phyloP scores from a whole-genome alignment of 768 basidiomycete genomes.

The Rhodotorula graminis region DNA sequence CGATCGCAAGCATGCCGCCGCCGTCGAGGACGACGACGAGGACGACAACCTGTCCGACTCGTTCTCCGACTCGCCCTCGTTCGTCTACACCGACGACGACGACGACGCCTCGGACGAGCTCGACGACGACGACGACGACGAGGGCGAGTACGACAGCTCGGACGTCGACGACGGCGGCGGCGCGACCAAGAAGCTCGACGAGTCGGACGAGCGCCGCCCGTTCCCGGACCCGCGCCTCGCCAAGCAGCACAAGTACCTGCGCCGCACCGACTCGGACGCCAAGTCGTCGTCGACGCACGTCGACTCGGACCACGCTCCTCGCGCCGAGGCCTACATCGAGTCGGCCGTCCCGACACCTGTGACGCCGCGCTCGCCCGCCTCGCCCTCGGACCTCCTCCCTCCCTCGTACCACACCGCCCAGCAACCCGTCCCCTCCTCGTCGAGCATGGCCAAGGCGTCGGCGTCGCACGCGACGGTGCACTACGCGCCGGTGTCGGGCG shows the following conservation, averaged over 20 bases:
- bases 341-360: background rate
- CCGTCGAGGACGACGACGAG: background rate
- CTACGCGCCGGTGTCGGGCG: background rate
- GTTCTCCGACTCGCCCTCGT: background rate
- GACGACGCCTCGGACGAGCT: slow-evolving; percentile 8
- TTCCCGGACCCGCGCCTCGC: slow-evolving; percentile 3
- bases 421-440: too few relatives aligned
- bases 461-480: background rate
- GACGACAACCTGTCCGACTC: background rate
- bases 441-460: background rate
- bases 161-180: background rate
- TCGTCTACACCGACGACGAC: slow-evolving; percentile 1
- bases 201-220: slow-evolving; percentile 4
- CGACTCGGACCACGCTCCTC: background rate
- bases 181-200: background rate
- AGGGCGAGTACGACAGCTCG: background rate
- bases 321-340: slow-evolving; percentile 2
- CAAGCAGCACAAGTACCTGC: slow-evolving; percentile 11
- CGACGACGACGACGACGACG: slow-evolving; percentile 7
- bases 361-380: background rate
- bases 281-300: background rate
- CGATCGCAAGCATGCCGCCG: background rate
- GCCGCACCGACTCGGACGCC: slow-evolving; percentile 6
- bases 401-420: too few relatives aligned
- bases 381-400: background rate